Evolutionary conservation across 306 rosid species (phyloP).

Genomic region (Sindora glabra): DNA sequence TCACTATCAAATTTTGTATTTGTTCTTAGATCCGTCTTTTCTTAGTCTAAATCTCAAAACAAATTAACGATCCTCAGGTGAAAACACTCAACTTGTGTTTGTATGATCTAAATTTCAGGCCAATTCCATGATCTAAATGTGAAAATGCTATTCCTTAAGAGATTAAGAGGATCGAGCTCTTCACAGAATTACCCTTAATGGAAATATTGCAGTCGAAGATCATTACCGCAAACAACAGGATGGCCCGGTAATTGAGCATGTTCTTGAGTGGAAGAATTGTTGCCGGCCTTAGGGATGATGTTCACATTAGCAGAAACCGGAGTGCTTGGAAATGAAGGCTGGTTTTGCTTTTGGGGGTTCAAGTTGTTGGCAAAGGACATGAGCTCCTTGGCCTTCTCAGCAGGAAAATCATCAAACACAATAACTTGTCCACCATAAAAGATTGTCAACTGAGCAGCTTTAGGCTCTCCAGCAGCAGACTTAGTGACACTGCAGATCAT

Average conservation of each 20-base stretch:
- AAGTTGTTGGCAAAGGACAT: constrained; percentile 47
- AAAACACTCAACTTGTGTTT: too few relatives aligned
- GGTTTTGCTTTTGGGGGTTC: constrained; percentile 23
- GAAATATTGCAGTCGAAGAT: too few relatives aligned
- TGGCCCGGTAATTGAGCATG: constrained; percentile 21
- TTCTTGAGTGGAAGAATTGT: constrained; percentile 22
- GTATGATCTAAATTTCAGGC: too few relatives aligned
- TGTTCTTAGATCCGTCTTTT: too few relatives aligned
- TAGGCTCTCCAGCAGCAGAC: constrained; percentile 26
- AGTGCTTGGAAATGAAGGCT: constrained; percentile 12
- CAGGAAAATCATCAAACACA: constrained; percentile 61
- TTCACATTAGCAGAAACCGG: constrained; percentile 19
- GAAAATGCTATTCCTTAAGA: too few relatives aligned
- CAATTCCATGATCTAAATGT: too few relatives aligned
- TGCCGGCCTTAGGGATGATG: too few relatives aligned
- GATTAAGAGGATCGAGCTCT: too few relatives aligned
- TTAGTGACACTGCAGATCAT: constrained; percentile 34
- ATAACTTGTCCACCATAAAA: constrained; percentile 72
- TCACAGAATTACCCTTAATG: too few relatives aligned
- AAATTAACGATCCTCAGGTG: too few relatives aligned
- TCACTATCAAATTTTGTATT: too few relatives aligned
- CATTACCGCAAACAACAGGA: constrained; percentile 55
- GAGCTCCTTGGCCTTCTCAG: constrained; percentile 56
- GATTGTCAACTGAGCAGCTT: constrained; percentile 59
- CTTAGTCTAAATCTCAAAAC: too few relatives aligned